Percentiles rank a stretch among this genome's conserved stretches.
phyloP scores from a whole-genome alignment of 2,329 filamentous ascomycete species.

The Spiromastix sp. region DNA sequence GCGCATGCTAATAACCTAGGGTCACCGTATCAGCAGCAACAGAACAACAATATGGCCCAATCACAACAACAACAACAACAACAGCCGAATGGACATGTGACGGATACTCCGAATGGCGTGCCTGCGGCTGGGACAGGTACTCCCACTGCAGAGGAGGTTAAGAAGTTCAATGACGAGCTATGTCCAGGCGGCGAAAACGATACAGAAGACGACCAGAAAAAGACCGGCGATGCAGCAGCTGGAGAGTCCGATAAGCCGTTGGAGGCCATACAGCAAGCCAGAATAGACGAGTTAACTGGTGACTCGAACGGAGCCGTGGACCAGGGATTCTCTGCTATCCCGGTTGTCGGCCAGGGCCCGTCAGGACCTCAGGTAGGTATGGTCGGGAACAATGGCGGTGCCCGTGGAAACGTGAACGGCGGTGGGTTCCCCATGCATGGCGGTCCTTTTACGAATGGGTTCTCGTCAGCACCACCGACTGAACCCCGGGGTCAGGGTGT shows the following conservation, averaged over 20 bases:
- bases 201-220: conserved; percentile 19
- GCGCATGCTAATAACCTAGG: conserved; percentile 25
- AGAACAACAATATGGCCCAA: conserved; percentile 13
- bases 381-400: no score
- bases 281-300: not conserved
- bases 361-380: no score
- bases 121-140: conserved; percentile 4
- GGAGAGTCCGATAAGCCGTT: conserved; percentile 11
- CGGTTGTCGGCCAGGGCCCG: no score
- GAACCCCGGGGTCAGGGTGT: conserved; percentile 47
- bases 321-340: conserved; percentile 18
- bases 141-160: conserved; percentile 12
- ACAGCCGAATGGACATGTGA: conserved; percentile 11
- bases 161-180: conserved; percentile 24
- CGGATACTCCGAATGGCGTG: conserved; percentile 6
- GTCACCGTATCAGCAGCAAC: conserved; percentile 21
- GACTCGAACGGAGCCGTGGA: not conserved
- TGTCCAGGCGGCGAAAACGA: conserved; percentile 25
- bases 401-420: no score
- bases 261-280: conserved; percentile 1
- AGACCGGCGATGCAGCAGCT: conserved; percentile 11
- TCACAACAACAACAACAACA: conserved; percentile 6
- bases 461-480: conserved; percentile 18
- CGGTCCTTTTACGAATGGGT: conserved; percentile 13
- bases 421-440: no score